A percentile compares a stretch with the other conserved stretches of the same genome.
These are phyloP conservation scores for Metarhizium anisopliae DNA, from an alignment of 2,329 filamentous ascomycete genomes.

Conservation along the genomic window DNA sequence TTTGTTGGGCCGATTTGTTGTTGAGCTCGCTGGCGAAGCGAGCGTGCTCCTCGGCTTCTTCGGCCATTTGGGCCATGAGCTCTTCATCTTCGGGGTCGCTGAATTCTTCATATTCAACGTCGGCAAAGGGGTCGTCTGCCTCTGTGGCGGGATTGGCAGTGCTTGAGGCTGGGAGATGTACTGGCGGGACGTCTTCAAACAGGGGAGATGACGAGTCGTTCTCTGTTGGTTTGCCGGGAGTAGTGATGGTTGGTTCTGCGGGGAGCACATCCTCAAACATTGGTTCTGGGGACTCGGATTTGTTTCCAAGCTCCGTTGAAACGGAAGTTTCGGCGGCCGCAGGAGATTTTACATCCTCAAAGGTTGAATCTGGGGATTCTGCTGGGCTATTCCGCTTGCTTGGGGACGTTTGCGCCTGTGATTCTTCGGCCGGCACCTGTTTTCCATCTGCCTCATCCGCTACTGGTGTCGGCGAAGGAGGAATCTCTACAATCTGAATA, in stretches of 20 bases:
- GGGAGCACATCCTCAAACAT: constrained; percentile 27
- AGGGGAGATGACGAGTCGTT: background rate
- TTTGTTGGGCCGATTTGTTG: constrained; percentile 60
- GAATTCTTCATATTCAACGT: constrained; percentile 63
- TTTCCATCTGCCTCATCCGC: background rate
- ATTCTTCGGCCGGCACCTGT: background rate
- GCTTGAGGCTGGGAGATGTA: background rate
- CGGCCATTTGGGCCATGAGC: constrained; percentile 73
- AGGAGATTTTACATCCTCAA: constrained; percentile 27
- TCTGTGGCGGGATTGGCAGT: constrained; percentile 10
- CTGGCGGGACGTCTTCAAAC: constrained; percentile 9
- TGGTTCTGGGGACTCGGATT: constrained; percentile 25
- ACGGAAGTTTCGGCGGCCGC: constrained; percentile 4
- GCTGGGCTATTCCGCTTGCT: background rate
- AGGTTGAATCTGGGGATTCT: constrained; percentile 17
- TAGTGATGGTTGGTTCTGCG: constrained; percentile 8
- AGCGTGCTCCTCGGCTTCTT: constrained; percentile 88
- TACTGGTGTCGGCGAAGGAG: constrained; percentile 22
- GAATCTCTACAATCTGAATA: constrained; percentile 46
- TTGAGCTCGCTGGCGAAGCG: constrained; percentile 86
- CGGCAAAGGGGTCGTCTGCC: constrained; percentile 34
- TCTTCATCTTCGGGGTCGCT: constrained; percentile 92
- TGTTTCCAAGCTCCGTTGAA: constrained; percentile 1
- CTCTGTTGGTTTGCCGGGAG: background rate
- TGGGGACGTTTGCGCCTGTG: background rate